A percentile compares a stretch with the other conserved stretches of the same genome.
Conservation (phyloP, 2,329 filamentous ascomycete species). For the Blastomyces emzantsi region DNA sequence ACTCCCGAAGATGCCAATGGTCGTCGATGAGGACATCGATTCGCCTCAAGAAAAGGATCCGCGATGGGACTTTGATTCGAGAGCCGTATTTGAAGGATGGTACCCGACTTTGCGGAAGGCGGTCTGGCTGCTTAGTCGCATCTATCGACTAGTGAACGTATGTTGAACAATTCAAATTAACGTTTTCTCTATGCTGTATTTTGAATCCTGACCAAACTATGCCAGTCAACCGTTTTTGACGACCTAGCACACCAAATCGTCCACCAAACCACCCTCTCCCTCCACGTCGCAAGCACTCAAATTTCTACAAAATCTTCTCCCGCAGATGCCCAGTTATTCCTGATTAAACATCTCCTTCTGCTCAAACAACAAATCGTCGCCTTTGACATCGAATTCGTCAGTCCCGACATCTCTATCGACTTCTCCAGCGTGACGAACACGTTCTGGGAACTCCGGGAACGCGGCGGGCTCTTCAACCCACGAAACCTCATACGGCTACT, state of each 20-base stretch:
- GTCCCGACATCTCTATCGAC: conserved; percentile 56
- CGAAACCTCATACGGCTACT: conserved; percentile 52
- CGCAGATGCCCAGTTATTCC: conserved; percentile 77
- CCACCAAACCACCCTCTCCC: conserved; percentile 75
- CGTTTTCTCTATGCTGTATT: background rate
- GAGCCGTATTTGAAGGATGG: conserved; percentile 51
- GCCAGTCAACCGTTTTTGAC: conserved; percentile 57
- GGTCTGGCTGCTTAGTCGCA: conserved; percentile 59
- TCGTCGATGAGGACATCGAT: conserved; percentile 45
- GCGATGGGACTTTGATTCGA: conserved; percentile 47
- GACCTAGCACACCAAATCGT: conserved; percentile 74
- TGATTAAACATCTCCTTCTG: conserved; percentile 88
- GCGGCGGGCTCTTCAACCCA: conserved; percentile 58
- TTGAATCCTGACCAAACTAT: conserved; percentile 16
- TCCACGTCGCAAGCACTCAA: conserved; percentile 64
- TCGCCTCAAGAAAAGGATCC: conserved; percentile 34
- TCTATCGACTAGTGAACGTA: conserved; percentile 61
- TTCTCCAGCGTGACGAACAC: conserved; percentile 57
- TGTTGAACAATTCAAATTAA: background rate
- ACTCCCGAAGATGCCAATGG: conserved; percentile 42
- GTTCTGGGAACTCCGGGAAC: conserved; percentile 58
- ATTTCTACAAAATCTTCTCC: conserved; percentile 55
- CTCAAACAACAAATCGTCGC: conserved; percentile 94
- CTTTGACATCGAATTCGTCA: conserved; percentile 78
- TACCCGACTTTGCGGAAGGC: conserved; percentile 60